These are phyloP conservation scores for Crithidia brevicula DNA, from an alignment of 208 protist species.

Conservation along the genomic window DNA sequence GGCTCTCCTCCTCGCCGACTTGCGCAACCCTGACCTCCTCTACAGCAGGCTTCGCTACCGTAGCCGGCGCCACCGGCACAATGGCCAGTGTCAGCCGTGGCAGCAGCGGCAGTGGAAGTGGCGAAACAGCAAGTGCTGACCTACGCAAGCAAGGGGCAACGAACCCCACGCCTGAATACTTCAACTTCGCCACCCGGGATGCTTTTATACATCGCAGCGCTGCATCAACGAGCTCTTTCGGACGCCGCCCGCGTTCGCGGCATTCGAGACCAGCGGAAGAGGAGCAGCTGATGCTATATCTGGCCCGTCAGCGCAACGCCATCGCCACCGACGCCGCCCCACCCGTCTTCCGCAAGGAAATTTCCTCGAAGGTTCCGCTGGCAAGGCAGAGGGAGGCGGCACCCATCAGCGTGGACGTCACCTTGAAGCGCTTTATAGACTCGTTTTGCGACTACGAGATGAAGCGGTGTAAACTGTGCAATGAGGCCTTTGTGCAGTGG, in stretches of 20 bases:
- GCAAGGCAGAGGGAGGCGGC: conserved; percentile 1
- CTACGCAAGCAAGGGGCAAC: too few species aligned
- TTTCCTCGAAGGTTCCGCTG: conserved; percentile 27
- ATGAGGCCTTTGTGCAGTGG: conserved; percentile 84
- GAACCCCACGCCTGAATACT: too few species aligned
- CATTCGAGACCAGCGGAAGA: conserved; percentile 1
- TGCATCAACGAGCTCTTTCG: neutral
- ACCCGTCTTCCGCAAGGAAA: conserved; percentile 75
- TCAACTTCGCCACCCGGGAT: conserved; percentile 40
- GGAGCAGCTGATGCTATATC: conserved; percentile 9
- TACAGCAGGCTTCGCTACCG: neutral
- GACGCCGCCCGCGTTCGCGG: neutral
- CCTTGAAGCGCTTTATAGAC: conserved; percentile 68
- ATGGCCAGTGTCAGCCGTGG: neutral
- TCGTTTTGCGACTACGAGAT: conserved; percentile 81
- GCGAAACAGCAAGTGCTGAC: too few species aligned
- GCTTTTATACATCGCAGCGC: neutral
- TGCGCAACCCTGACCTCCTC: too few species aligned
- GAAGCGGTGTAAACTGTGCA: conserved; percentile 88
- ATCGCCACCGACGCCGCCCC: conserved; percentile 45
- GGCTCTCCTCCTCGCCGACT: too few species aligned
- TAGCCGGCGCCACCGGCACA: neutral
- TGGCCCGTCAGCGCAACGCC: too few species aligned
- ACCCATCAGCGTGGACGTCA: conserved; percentile 66
- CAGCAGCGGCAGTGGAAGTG: neutral